Percentiles rank a stretch among this genome's conserved stretches.
These are phyloP conservation scores for Globisporangium rhizosaccharum DNA, from an alignment of 352 stramenopile species.

Conservation along the genomic window DNA sequence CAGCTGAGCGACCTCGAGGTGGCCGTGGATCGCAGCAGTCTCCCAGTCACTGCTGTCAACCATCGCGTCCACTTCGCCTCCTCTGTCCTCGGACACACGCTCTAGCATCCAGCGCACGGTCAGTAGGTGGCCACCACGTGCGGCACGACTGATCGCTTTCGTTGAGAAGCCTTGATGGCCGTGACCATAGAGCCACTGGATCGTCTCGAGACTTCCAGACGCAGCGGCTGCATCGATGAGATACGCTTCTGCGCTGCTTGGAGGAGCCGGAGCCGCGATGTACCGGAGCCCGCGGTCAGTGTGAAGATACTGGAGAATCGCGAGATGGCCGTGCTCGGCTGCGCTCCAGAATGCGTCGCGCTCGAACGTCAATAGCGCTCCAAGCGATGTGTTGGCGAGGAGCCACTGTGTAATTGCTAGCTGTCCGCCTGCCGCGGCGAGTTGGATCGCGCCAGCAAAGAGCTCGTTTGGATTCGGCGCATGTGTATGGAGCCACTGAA, in stretches of 20 bases:
- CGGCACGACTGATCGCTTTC: not conserved
- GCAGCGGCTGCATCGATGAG: not conserved
- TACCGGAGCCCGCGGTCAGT: not conserved
- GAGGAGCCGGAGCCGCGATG: not conserved
- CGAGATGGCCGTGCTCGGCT: not conserved
- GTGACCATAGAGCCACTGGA: not conserved
- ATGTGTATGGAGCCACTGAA: not conserved
- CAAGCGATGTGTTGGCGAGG: not conserved
- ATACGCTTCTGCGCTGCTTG: not conserved
- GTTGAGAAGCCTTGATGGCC: not conserved
- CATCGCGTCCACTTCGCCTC: not conserved
- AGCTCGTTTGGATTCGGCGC: not conserved
- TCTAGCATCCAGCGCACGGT: conserved; percentile 1
- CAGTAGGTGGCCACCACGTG: not conserved
- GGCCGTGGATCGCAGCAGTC: not conserved
- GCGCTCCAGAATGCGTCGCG: not conserved
- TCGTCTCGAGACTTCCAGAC: not conserved
- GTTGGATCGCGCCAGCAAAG: not conserved
- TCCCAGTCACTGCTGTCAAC: not conserved
- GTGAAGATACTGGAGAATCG: not conserved
- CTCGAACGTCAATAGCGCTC: too few species aligned
- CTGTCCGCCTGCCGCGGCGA: not conserved
- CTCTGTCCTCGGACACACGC: not conserved
- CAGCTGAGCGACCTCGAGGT: not conserved
- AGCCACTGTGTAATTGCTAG: not conserved